A percentile compares a stretch with the other conserved stretches of the same genome.
Conservation (phyloP, 116 monocot genomes). For the Thalassia testudinum region DNA sequence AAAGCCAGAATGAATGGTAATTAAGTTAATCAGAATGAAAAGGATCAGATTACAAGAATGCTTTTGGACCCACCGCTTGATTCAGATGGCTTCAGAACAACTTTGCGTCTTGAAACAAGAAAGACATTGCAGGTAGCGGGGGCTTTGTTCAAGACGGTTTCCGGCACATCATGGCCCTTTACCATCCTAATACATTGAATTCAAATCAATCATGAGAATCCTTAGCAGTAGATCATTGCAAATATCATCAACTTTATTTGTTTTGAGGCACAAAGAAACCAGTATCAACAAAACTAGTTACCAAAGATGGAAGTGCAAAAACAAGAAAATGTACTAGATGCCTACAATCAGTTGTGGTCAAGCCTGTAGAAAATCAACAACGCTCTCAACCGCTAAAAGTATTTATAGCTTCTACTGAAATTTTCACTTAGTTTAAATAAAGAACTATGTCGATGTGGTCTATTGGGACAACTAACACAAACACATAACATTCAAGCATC, state of each 20-base stretch:
- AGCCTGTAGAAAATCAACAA: too few species aligned
- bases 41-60: neutral
- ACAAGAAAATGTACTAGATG: too few species aligned
- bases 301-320: neutral
- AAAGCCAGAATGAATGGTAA: too few species aligned
- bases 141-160: slow-evolving; percentile 30
- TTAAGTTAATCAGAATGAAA: neutral
- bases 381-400: too few species aligned
- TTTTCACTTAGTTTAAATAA: too few species aligned
- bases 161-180: slow-evolving; percentile 37
- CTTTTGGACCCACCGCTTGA: slow-evolving; percentile 14
- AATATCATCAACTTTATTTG: neutral
- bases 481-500: too few species aligned
- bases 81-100: slow-evolving; percentile 25
- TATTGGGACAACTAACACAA: too few species aligned
- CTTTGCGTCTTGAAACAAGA: slow-evolving; percentile 43
- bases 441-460: too few species aligned
- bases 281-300: neutral
- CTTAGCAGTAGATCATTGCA: neutral
- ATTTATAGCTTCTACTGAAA: too few species aligned
- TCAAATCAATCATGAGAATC: slow-evolving; percentile 2
- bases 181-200: slow-evolving; percentile 27
- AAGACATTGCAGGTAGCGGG: slow-evolving; percentile 55
- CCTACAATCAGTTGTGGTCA: too few species aligned
- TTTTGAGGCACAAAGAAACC: neutral